phyloP scores from a whole-genome alignment of 2,329 filamentous ascomycete species.

The Venturia aucupariae region DNA sequence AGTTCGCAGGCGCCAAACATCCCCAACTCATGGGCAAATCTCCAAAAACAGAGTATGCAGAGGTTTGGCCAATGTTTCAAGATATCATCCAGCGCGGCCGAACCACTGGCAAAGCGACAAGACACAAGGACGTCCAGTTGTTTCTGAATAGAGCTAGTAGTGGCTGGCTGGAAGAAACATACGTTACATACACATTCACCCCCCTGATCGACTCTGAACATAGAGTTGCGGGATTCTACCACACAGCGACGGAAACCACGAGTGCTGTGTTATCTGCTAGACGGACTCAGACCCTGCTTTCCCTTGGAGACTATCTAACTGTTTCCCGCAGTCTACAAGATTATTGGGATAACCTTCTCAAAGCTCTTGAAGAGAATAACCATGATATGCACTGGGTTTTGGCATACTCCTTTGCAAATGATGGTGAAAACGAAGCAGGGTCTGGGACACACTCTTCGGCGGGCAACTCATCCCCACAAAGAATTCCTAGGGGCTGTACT shows the following conservation, averaged over 20 bases:
- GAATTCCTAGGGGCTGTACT: neutral
- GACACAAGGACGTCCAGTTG: slow-evolving; percentile 23
- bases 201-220: no score
- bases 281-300: slow-evolving; percentile 28
- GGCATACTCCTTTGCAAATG: slow-evolving; percentile 10
- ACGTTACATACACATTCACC: slow-evolving; percentile 35
- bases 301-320: slow-evolving; percentile 27
- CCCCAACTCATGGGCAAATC: slow-evolving; percentile 3
- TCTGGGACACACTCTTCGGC: slow-evolving; percentile 9
- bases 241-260: slow-evolving; percentile 30
- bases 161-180: slow-evolving; percentile 19
- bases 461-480: neutral
- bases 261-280: slow-evolving; percentile 28
- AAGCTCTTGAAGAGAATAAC: slow-evolving; percentile 11
- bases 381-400: slow-evolving; percentile 13
- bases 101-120: slow-evolving; percentile 21
- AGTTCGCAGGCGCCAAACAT: slow-evolving; percentile 7
- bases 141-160: slow-evolving; percentile 19
- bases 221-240: slow-evolving; percentile 22
- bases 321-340: slow-evolving; percentile 25
- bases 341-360: slow-evolving; percentile 35
- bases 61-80: slow-evolving; percentile 5
- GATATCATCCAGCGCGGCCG: slow-evolving; percentile 7
- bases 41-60: slow-evolving; percentile 5
- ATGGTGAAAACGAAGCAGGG: neutral